A percentile compares a stretch with the other conserved stretches of the same genome.
These are phyloP conservation scores for Penicillium sp. DNA, from an alignment of 2,329 filamentous ascomycete genomes.

Conservation along the genomic window DNA sequence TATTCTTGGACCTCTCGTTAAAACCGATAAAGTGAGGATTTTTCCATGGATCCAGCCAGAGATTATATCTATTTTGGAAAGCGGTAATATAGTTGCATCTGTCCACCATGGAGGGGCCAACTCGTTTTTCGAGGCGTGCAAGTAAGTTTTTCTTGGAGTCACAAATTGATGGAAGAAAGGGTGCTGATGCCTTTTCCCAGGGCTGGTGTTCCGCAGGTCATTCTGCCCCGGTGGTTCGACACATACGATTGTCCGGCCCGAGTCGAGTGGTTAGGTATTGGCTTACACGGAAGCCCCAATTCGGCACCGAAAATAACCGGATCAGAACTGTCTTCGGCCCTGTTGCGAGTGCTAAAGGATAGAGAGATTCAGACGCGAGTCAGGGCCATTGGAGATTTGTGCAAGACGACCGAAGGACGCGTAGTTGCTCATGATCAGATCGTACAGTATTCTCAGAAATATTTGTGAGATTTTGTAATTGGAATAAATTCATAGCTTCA, in stretches of 20 bases:
- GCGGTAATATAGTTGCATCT: constrained; percentile 40
- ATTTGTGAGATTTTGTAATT: neutral
- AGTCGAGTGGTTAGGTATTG: constrained; percentile 46
- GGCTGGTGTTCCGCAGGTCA: constrained; percentile 46
- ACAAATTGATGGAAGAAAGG: neutral
- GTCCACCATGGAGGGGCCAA: constrained; percentile 51
- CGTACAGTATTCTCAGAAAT: constrained; percentile 8
- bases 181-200: constrained; percentile 22
- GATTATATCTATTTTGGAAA: constrained; percentile 32
- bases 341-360: constrained; percentile 14
- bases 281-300: constrained; percentile 40
- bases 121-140: constrained; percentile 48
- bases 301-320: constrained; percentile 31
- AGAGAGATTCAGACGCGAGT: constrained; percentile 12
- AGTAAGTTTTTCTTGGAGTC: constrained; percentile 29
- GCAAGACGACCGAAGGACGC: constrained; percentile 17
- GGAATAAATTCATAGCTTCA: neutral
- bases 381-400: constrained; percentile 14
- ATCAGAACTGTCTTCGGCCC: constrained; percentile 14
- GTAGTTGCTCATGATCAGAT: constrained; percentile 22
- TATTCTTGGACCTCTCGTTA: constrained; percentile 13
- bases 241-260: constrained; percentile 47
- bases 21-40: constrained; percentile 11
- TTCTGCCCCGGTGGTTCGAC: constrained; percentile 50
- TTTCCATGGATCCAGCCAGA: constrained; percentile 21